A percentile compares a stretch with the other conserved stretches of the same genome.
Evolutionary conservation across 2,329 filamentous ascomycete species (phyloP).

Genomic region (Zymoseptoria tritici): DNA sequence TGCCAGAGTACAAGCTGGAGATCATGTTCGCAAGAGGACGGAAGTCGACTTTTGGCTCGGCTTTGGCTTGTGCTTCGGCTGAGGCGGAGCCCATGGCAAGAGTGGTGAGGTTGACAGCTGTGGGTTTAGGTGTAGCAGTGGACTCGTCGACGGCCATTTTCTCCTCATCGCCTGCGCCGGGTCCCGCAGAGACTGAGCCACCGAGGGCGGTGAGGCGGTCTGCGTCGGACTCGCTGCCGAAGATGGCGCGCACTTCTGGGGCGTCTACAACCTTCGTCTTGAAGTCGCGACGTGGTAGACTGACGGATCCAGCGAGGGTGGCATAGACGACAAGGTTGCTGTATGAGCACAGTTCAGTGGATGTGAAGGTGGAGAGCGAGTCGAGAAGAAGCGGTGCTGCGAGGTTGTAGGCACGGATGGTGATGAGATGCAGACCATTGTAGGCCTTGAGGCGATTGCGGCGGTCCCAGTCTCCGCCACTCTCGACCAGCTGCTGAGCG

Average conservation of each 20-base stretch:
- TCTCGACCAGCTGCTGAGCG: conserved; percentile 82
- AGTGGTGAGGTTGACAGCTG: conserved; percentile 80
- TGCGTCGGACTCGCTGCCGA: conserved; percentile 66
- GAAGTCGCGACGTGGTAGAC: conserved; percentile 94
- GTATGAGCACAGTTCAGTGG: conserved; percentile 96
- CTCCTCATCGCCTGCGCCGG: conserved; percentile 67
- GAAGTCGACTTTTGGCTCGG: conserved; percentile 81
- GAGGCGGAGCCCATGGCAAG: conserved; percentile 54
- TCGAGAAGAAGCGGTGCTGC: conserved; percentile 91
- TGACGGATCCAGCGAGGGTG: conserved; percentile 86
- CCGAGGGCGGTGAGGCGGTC: conserved; percentile 79
- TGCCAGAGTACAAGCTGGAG: conserved; percentile 82
- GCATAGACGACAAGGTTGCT: conserved; percentile 91
- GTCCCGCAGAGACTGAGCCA: conserved; percentile 73
- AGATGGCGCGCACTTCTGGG: conserved; percentile 94
- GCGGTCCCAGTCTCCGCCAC: conserved; percentile 95
- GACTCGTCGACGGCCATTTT: conserved; percentile 43
- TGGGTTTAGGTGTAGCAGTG: conserved; percentile 41
- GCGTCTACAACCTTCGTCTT: conserved; percentile 98
- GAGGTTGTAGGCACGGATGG: conserved; percentile 79
- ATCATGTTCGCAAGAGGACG: conserved; percentile 80
- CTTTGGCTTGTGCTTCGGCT: conserved; percentile 59
- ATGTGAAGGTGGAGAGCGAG: conserved; percentile 95
- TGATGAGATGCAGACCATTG: conserved; percentile 88
- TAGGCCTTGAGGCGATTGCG: conserved; percentile 98